Conservation (phyloP, 1,284 basidiomycete species). For the Malassezia pachydermatis region DNA sequence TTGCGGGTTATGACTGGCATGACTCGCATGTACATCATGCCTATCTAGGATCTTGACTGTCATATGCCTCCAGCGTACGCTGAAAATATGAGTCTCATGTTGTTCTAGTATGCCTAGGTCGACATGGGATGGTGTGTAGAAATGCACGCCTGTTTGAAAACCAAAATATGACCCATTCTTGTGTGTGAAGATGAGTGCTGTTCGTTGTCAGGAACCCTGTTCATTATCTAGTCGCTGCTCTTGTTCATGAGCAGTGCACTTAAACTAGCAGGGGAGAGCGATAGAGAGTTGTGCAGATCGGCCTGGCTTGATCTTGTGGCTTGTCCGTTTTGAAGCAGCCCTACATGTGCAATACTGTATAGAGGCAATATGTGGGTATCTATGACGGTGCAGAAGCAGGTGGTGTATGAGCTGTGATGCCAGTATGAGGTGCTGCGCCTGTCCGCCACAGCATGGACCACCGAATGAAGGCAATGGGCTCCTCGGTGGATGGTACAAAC, state of each 20-base stretch:
- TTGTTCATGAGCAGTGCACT: constrained; percentile 18
- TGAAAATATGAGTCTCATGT: constrained; percentile 11
- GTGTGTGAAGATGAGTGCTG: background rate
- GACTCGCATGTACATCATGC: constrained; percentile 1
- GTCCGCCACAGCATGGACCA: constrained; percentile 5
- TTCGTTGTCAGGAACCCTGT: constrained; percentile 6
- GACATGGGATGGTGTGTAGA: constrained; percentile 5
- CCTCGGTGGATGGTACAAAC: constrained; percentile 1
- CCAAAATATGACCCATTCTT: background rate
- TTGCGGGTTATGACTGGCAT: constrained; percentile 4
- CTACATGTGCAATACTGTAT: constrained; percentile 19
- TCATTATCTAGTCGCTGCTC: constrained; percentile 16
- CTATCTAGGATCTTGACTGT: constrained; percentile 8
- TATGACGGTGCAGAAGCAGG: background rate
- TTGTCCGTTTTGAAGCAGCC: constrained; percentile 36
- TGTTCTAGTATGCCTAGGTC: no score
- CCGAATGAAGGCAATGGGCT: constrained; percentile 7
- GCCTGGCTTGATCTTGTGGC: constrained; percentile 19
- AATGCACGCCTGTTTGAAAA: constrained; percentile 8
- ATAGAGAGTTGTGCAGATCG: constrained; percentile 33
- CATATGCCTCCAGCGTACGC: constrained; percentile 11
- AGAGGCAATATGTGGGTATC: constrained; percentile 10
- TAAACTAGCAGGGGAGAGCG: constrained; percentile 35
- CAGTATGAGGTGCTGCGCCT: background rate
- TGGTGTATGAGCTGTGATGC: background rate